Evolutionary conservation across 768 basidiomycete species (phyloP).

Genomic region (Phanerochaete carnosa): DNA sequence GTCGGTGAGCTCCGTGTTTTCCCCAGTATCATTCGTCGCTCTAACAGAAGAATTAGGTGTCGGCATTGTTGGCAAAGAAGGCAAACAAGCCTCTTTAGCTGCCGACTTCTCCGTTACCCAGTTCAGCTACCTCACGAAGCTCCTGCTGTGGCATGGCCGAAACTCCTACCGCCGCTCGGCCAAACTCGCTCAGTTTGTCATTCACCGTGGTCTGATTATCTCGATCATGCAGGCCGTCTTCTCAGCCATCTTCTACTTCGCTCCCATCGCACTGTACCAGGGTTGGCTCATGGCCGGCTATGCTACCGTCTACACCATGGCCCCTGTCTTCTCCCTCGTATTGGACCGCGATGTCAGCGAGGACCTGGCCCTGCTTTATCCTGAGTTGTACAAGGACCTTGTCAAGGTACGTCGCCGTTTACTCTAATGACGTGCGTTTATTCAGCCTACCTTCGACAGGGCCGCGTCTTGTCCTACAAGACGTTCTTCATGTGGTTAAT

Average conservation of each 20-base stretch:
- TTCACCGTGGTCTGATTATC: constrained; percentile 95
- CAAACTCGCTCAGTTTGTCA: constrained; percentile 97
- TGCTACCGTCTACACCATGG: constrained; percentile 96
- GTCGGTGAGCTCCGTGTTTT: constrained; percentile 64
- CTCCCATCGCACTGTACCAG: constrained; percentile 96
- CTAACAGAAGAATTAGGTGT: constrained; percentile 51
- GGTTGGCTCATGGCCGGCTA: constrained; percentile 98
- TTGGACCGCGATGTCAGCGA: constrained; percentile 95
- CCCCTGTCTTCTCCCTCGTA: constrained; percentile 95
- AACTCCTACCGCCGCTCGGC: constrained; percentile 98
- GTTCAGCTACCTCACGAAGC: constrained; percentile 92
- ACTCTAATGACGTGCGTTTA: too few relatives aligned
- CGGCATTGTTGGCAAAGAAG: constrained; percentile 98
- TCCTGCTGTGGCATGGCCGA: constrained; percentile 97
- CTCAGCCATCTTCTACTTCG: constrained; percentile 89
- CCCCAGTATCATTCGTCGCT: constrained; percentile 17
- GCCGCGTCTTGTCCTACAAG: constrained; percentile 92
- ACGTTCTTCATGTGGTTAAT: constrained; percentile 98
- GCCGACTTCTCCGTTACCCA: constrained; percentile 98
- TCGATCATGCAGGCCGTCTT: constrained; percentile 98
- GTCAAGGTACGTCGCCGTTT: constrained; percentile 70
- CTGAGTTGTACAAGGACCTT: constrained; percentile 96
- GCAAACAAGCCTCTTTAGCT: constrained; percentile 97
- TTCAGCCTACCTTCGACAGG: constrained; percentile 42
- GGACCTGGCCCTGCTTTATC: constrained; percentile 91